phyloP scores from a whole-genome alignment of 371 early-diverging fungal genomes.

The Blyttiomyces sp. region DNA sequence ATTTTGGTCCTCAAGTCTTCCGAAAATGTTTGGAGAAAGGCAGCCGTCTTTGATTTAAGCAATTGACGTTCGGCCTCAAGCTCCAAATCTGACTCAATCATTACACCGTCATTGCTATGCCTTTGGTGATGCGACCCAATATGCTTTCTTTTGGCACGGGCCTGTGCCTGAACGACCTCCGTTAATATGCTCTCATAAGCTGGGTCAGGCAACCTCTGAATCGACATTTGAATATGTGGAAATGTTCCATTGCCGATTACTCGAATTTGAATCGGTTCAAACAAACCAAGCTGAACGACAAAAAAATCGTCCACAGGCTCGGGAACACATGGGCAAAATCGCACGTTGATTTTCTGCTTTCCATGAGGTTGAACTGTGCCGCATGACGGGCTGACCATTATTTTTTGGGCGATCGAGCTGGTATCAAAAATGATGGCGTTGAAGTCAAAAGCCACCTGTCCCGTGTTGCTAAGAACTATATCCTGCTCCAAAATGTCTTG shows the following conservation, averaged over 20 bases:
- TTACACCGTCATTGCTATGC: not conserved
- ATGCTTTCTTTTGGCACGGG: slow-evolving; percentile 6
- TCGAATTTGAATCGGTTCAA: slow-evolving; percentile 42
- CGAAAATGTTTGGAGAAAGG: slow-evolving; percentile 21
- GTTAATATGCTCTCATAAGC: slow-evolving; percentile 16
- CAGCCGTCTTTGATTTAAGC: slow-evolving; percentile 25
- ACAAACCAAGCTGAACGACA: slow-evolving; percentile 45
- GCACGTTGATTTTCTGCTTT: slow-evolving; percentile 36
- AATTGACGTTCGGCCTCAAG: slow-evolving; percentile 33
- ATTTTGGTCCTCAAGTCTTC: slow-evolving; percentile 27
- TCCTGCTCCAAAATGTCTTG: slow-evolving; percentile 49
- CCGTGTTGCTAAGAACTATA: slow-evolving; percentile 44
- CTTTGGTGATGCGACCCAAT: not conserved
- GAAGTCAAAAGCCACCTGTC: slow-evolving; percentile 42
- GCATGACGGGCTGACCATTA: slow-evolving; percentile 32
- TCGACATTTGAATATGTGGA: slow-evolving; percentile 26
- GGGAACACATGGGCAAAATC: slow-evolving; percentile 43
- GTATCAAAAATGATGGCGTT: slow-evolving; percentile 26
- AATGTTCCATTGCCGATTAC: slow-evolving; percentile 35
- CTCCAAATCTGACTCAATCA: slow-evolving; percentile 26
- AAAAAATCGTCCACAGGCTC: slow-evolving; percentile 43
- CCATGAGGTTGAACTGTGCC: slow-evolving; percentile 40
- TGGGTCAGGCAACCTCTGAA: slow-evolving; percentile 31
- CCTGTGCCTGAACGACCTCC: slow-evolving; percentile 3
- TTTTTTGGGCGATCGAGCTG: slow-evolving; percentile 31